Evolutionary conservation across 768 basidiomycete species (phyloP).

Genomic region (Mycena rebaudengoi): DNA sequence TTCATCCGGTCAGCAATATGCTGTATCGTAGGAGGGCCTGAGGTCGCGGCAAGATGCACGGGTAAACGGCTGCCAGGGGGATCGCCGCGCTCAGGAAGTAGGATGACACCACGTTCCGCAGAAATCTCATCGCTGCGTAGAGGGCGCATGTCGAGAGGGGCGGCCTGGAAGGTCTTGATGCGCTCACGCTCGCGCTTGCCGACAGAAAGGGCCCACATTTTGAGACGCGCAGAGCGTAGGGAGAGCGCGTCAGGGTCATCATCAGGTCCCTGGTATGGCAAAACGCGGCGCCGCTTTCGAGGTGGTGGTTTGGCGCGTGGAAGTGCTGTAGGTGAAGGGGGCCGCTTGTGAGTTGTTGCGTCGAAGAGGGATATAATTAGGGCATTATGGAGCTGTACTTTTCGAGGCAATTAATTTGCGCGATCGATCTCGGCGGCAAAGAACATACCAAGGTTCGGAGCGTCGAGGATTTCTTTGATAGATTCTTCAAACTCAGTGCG

Average conservation of each 20-base stretch:
- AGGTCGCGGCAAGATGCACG: constrained; percentile 77
- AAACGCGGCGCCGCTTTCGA: constrained; percentile 73
- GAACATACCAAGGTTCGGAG: constrained; percentile 55
- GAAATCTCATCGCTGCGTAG: constrained; percentile 74
- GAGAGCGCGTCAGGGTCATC: constrained; percentile 59
- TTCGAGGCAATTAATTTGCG: constrained; percentile 3
- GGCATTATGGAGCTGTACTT: constrained; percentile 85
- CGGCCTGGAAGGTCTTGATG: constrained; percentile 57
- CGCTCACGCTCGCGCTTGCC: constrained; percentile 82
- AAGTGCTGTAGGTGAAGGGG: constrained; percentile 72
- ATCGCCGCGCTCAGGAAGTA: constrained; percentile 73
- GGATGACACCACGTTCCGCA: constrained; percentile 70
- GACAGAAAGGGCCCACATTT: constrained; percentile 76
- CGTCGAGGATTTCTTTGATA: constrained; percentile 68
- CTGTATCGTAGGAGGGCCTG: constrained; percentile 76
- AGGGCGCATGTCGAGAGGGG: constrained; percentile 51
- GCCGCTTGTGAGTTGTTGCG: constrained; percentile 75
- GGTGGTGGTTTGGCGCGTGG: constrained; percentile 66
- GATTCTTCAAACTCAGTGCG: constrained; percentile 80
- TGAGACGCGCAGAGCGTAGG: constrained; percentile 70
- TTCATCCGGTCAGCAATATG: constrained; percentile 84
- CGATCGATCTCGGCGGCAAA: background rate
- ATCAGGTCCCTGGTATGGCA: constrained; percentile 78
- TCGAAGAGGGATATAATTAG: constrained; percentile 86
- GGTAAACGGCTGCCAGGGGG: constrained; percentile 76